phyloP scores from a whole-genome alignment of 169 alveolate genomes.

The Plasmodium gonderi region DNA sequence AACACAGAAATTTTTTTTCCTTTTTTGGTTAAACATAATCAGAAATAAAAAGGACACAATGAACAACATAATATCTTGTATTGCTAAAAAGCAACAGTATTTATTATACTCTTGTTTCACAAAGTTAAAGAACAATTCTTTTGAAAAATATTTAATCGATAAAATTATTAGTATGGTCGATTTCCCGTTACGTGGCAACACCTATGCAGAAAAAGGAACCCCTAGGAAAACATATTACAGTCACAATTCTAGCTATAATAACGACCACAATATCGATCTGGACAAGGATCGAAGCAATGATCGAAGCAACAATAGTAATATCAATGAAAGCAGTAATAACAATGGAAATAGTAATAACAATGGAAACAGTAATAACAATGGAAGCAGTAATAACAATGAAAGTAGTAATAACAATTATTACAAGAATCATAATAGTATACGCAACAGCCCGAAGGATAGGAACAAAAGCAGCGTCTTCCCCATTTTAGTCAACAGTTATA shows the following conservation, averaged over 20 bases:
- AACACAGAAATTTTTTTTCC: constrained; percentile 17
- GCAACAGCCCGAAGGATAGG: background rate
- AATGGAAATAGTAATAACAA: background rate
- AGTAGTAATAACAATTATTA: constrained; percentile 5
- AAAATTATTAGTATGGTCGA: constrained; percentile 14
- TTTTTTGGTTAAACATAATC: constrained; percentile 25
- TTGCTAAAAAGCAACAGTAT: constrained; percentile 27
- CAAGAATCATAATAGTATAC: background rate
- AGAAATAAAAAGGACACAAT: constrained; percentile 34
- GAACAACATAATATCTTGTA: constrained; percentile 1
- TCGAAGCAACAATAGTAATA: background rate
- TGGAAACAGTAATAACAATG: background rate
- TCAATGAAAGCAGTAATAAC: background rate
- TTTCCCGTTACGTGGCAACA: background rate
- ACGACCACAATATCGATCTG: too few relatives aligned
- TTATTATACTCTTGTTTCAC: constrained; percentile 33
- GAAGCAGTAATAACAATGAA: background rate
- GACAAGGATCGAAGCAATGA: too few relatives aligned
- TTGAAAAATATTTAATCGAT: constrained; percentile 24
- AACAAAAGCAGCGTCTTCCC: constrained; percentile 3
- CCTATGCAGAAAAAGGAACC: background rate
- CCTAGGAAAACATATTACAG: background rate
- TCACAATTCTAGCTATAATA: background rate
- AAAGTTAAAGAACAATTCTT: constrained; percentile 33
- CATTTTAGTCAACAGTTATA: constrained; percentile 3